Conservation (phyloP, 225 moss, liverwort and hornwort species). For the Ulota crispa region DNA sequence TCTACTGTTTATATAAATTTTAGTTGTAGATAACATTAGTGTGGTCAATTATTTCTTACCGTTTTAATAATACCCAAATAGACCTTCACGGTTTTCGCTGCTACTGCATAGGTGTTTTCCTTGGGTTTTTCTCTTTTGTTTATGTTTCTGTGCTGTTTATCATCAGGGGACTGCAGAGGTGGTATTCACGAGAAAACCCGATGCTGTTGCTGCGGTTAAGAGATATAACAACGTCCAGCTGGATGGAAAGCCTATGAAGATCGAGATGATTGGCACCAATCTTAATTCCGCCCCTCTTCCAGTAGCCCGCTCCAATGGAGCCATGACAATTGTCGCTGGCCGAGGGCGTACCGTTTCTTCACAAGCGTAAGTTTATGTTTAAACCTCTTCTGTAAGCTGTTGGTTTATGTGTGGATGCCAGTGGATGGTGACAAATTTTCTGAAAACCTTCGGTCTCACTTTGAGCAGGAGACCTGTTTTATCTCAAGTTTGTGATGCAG, state of each 20-base stretch:
- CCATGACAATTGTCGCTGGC: conserved; percentile 40
- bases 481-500: background rate
- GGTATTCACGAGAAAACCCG: conserved; percentile 89
- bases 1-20: background rate
- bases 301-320: conserved; percentile 58
- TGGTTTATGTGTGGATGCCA: background rate
- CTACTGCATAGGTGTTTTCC: background rate
- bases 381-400: background rate
- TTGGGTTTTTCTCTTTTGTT: background rate
- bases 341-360: conserved; percentile 68
- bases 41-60: background rate
- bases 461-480: background rate
- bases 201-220: conserved; percentile 91
- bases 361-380: conserved; percentile 54
- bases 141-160: background rate
- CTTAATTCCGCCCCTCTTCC: conserved; percentile 56
- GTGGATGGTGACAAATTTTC: background rate
- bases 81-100: background rate
- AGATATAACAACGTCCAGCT: conserved; percentile 98
- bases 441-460: background rate
- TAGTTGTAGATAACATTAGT: background rate
- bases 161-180: conserved; percentile 96
- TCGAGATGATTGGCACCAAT: conserved; percentile 93
- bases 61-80: background rate
- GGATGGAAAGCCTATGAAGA: conserved; percentile 98